Conservation (phyloP, 306 rosid species). For the Hippophae tibetana region DNA sequence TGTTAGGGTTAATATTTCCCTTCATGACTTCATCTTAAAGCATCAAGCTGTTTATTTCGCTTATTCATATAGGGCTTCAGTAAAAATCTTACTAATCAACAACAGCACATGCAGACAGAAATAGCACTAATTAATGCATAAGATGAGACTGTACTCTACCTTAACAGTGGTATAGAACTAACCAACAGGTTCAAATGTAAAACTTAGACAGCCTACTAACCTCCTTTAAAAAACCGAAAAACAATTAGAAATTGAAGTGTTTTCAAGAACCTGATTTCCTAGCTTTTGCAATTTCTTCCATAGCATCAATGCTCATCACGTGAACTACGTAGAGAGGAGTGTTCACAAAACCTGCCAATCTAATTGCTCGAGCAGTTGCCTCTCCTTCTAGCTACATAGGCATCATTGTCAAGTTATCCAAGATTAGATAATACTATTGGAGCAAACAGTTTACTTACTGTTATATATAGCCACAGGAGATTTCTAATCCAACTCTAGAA, state of each 20-base stretch:
- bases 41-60: neutral
- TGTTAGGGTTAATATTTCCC: neutral
- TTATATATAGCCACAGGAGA: too few relatives aligned
- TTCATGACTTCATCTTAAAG: neutral
- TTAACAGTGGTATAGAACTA: neutral
- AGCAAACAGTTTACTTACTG: neutral
- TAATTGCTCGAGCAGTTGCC: constrained; percentile 90
- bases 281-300: constrained; percentile 93
- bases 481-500: too few relatives aligned
- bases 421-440: constrained; percentile 3
- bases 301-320: constrained; percentile 96
- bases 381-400: constrained; percentile 76
- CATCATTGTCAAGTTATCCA: constrained; percentile 22
- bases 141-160: neutral
- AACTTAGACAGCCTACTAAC: neutral
- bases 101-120: neutral
- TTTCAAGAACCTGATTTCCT: constrained; percentile 59
- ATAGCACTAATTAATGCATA: neutral
- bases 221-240: neutral
- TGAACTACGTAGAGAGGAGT: constrained; percentile 89
- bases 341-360: constrained; percentile 69
- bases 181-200: too few relatives aligned
- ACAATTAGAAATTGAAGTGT: constrained; percentile 5
- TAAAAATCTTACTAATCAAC: neutral
- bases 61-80: neutral